Evolutionary conservation across 2,329 filamentous ascomycete genomes (phyloP).

Genomic region (Ophiosphaerella narmari): DNA sequence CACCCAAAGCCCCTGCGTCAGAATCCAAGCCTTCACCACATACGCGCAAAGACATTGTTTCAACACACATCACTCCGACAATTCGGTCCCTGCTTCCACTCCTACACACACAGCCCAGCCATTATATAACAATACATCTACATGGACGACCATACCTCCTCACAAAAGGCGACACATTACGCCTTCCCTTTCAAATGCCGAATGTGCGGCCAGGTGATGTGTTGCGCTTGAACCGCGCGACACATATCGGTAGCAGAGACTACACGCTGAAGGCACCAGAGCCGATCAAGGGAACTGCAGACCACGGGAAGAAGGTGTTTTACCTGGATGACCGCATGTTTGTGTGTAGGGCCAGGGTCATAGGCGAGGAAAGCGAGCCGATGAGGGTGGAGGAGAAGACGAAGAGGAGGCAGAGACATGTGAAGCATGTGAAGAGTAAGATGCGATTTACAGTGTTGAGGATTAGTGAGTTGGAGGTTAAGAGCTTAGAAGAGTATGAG

Average conservation of each 20-base stretch:
- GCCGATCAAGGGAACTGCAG: constrained; percentile 34
- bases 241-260: constrained; percentile 81
- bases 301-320: constrained; percentile 45
- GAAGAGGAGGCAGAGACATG: constrained; percentile 68
- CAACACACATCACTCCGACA: constrained; percentile 56
- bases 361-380: constrained; percentile 77
- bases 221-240: constrained; percentile 84
- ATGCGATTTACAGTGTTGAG: constrained; percentile 84
- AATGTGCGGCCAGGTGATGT: constrained; percentile 73
- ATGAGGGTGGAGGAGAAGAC: constrained; percentile 61
- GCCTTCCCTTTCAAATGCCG: constrained; percentile 57
- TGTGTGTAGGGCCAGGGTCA: constrained; percentile 81
- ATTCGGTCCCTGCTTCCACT: constrained; percentile 69
- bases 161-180: constrained; percentile 59
- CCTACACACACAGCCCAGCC: constrained; percentile 71
- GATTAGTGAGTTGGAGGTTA: constrained; percentile 79
- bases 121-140: constrained; percentile 81
- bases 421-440: constrained; percentile 83
- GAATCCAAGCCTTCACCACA: constrained; percentile 20
- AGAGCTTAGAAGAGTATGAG: constrained; percentile 59
- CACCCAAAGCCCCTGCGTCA: constrained; percentile 17
- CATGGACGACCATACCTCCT: constrained; percentile 80
- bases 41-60: constrained; percentile 31
- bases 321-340: constrained; percentile 84
- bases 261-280: constrained; percentile 74